phyloP scores from a whole-genome alignment of 805 yeast genomes.

The Zygoascus bituminiphila region DNA sequence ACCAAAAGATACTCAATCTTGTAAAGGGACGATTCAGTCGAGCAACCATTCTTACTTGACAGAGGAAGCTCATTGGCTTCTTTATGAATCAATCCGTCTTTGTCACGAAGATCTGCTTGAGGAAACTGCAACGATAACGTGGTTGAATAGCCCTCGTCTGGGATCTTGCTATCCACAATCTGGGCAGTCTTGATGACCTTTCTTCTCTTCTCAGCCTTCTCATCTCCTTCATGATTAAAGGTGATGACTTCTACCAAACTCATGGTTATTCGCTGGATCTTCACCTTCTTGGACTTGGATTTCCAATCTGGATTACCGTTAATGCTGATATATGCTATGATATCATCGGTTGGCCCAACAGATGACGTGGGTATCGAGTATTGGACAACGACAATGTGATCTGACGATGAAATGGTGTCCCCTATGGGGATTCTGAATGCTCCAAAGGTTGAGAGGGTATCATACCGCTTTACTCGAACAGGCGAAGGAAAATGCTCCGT shows the following conservation, averaged over 20 bases:
- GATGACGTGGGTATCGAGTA: slow-evolving; percentile 29
- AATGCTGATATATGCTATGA: slow-evolving; percentile 25
- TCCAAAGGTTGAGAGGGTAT: slow-evolving; percentile 33
- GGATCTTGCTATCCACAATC: slow-evolving; percentile 23
- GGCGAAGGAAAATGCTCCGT: slow-evolving; percentile 24
- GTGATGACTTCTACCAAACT: slow-evolving; percentile 31
- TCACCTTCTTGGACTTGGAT: slow-evolving; percentile 29
- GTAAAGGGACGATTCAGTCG: slow-evolving; percentile 30
- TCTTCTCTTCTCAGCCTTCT: slow-evolving; percentile 25
- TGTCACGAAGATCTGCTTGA: slow-evolving; percentile 14
- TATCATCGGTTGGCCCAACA: slow-evolving; percentile 33
- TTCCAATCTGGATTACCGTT: slow-evolving; percentile 31
- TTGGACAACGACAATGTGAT: slow-evolving; percentile 30
- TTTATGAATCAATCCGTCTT: slow-evolving; percentile 23
- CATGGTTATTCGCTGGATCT: slow-evolving; percentile 28
- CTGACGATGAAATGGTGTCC: slow-evolving; percentile 22
- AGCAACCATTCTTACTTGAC: slow-evolving; percentile 27
- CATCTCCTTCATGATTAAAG: slow-evolving; percentile 26
- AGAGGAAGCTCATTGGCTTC: slow-evolving; percentile 31
- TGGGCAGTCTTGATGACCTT: slow-evolving; percentile 24
- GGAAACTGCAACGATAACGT: slow-evolving; percentile 28
- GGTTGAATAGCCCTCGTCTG: slow-evolving; percentile 17
- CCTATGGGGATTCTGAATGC: slow-evolving; percentile 26
- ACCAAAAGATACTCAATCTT: slow-evolving; percentile 27
- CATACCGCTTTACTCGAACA: slow-evolving; percentile 30